Evolutionary conservation across 441 rosid genomes (phyloP), one percentile per base, ranked within the genome.

Genomic region (Cnidoscolus chayamansa): DNA sequence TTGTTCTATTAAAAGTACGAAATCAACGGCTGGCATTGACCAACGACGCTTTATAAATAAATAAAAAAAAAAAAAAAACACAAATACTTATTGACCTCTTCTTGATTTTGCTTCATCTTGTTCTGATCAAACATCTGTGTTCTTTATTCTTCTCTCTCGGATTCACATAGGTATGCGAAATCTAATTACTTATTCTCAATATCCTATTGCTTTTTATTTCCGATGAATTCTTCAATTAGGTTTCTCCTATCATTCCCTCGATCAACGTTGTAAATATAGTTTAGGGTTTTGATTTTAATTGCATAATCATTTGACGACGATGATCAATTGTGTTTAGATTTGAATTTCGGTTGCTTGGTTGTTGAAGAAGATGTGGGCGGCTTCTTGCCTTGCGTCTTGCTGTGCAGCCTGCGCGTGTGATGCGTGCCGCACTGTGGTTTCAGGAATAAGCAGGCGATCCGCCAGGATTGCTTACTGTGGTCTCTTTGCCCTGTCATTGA

Each of bases 401-500:
- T 91, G 97, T 71, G 93, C 98, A 16, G 86, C 96, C 2, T 92
- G 95, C 75, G 97, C 99, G 16, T 93, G 97, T 72, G 90, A 90
- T 63, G 99, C 98, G 0, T 95, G 95, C 69, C 90, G 95, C 63
- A 84, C 96, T 0, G 96, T 88, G 51, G 91, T 91, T 31, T 91
- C 97, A 1, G 84, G 97, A 7, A 90, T 95, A 68, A 89, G 99
- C 90, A 71, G 99, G 77, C 84, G 88, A 62, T 95, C 97, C 7
- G 98, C 97, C 15, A 86, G 97, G 80, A 95, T 93, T 76, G 99
- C 96, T 0, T 95, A 95, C 71, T 90, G 97, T 72, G 93, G 97
- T 56, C 97, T 90, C 83, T 93, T 91, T 78, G 95, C 90, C 8
- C 92, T 93, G 62, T 91, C 97, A 35, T 77, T 93, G 50, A 79